Evolutionary conservation across 2,329 filamentous ascomycete genomes (phyloP).

Genomic region (Penicillium crustosum): DNA sequence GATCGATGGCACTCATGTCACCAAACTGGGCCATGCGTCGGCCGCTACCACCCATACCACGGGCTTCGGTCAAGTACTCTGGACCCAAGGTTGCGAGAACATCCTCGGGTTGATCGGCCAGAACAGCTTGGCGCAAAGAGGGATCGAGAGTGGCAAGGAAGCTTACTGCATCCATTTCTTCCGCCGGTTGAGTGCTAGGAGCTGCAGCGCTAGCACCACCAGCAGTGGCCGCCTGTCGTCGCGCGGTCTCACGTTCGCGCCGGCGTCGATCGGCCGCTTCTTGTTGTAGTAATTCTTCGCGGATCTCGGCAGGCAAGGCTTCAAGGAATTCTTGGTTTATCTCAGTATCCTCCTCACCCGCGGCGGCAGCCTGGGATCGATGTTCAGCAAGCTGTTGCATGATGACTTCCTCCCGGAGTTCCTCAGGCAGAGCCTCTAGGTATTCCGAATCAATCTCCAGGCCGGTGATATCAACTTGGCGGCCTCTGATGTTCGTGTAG

Average conservation of each 20-base stretch:
- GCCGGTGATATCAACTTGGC: conserved; percentile 88
- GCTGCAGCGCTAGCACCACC: conserved; percentile 37
- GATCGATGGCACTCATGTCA: conserved; percentile 42
- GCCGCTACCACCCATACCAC: conserved; percentile 63
- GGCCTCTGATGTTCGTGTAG: conserved; percentile 79
- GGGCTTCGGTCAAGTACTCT: conserved; percentile 82
- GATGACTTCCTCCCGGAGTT: conserved; percentile 93
- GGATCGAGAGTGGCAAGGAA: conserved; percentile 90
- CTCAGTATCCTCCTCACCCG: conserved; percentile 61
- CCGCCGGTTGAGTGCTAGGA: conserved; percentile 51
- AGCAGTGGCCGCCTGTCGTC: conserved; percentile 57
- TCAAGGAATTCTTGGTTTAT: conserved; percentile 94
- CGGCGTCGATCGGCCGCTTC: conserved; percentile 86
- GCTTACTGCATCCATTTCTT: conserved; percentile 89
- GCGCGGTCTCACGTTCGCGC: conserved; percentile 77
- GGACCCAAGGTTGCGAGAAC: conserved; percentile 80
- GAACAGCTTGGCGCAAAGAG: conserved; percentile 76
- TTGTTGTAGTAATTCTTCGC: conserved; percentile 85
- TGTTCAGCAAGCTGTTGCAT: conserved; percentile 83
- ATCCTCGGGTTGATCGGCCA: conserved; percentile 89
- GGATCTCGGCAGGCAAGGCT: conserved; percentile 84
- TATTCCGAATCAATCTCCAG: conserved; percentile 94
- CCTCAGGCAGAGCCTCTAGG: conserved; percentile 93
- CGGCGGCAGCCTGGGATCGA: conserved; percentile 70
- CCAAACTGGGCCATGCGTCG: conserved; percentile 56